These are phyloP conservation scores for Daldinia decipiens DNA, from an alignment of 495 filamentous ascomycete genomes.

Conservation along the genomic window DNA sequence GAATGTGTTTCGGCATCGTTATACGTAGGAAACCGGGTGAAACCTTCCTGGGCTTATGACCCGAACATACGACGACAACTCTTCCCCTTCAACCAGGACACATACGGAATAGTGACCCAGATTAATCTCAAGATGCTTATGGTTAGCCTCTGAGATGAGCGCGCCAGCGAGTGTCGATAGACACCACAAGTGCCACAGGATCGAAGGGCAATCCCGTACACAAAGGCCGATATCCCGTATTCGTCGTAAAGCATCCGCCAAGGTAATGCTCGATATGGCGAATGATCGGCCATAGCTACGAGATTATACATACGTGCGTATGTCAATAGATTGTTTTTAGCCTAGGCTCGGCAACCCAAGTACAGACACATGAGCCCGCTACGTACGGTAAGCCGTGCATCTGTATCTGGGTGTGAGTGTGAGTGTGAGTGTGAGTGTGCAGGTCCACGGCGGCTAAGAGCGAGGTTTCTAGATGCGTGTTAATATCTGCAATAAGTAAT, in stretches of 20 bases:
- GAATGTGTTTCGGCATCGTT: background rate
- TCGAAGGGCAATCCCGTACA: conserved; percentile 23
- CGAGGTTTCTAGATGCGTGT: background rate
- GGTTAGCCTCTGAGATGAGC: background rate
- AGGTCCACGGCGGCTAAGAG: background rate
- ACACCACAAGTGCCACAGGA: conserved; percentile 9
- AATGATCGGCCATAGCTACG: conserved; percentile 7
- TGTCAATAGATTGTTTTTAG: conserved; percentile 8
- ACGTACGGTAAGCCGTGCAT: conserved; percentile 7
- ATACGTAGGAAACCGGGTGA: background rate
- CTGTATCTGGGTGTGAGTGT: background rate
- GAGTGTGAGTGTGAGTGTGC: background rate
- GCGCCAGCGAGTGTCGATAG: conserved; percentile 12
- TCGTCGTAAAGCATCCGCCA: conserved; percentile 4
- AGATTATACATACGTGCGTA: conserved; percentile 6
- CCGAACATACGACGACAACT: conserved; percentile 1
- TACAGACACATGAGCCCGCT: background rate
- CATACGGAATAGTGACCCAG: conserved; percentile 2
- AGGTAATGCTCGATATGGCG: conserved; percentile 8
- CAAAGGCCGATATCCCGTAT: conserved; percentile 36
- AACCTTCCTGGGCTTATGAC: background rate
- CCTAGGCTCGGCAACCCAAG: conserved; percentile 5
- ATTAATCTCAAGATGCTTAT: background rate
- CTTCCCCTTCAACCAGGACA: background rate
- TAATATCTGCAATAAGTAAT: background rate